Base-by-base conservation (phyloP, 345 rosid species). In the Aegle marmelos region DNA sequence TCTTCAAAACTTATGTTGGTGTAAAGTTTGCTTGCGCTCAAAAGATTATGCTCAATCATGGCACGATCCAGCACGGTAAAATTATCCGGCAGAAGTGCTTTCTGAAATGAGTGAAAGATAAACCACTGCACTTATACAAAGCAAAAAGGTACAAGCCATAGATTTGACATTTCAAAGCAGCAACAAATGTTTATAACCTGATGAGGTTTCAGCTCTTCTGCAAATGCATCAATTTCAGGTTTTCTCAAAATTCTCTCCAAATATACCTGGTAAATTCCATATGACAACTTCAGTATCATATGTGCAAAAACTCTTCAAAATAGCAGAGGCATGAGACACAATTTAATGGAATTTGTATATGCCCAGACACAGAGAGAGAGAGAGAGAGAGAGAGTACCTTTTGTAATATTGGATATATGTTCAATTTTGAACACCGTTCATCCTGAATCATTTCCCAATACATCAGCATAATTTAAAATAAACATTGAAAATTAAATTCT, bases 1-100 rank as follows among this genome's bases (percentile, higher is more conserved):
- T 94, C 99, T 31, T 88, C 97, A 85, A 96, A 96, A 88, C 99
- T 96, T 85, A 96, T 96, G 80, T 96, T 96, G 77, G 95, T 94
- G 89, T 96, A 96, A 28, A 94, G 97, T 79, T 96, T 96, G 87
- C 98, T 94, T 36, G 98, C 99, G 85, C 99, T 96, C 65, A 90
- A 86, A 80, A 96, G 97, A 81, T 94, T 94, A 83, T 96, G 99
- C 89, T 96, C 98, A 83, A 96, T 96, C 97, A 94, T 92, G 70
- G 99, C 97, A 39, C 98, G 94, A 77, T 92, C 99, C 79, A 96
- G 88, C 74, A 94, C 98, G 5, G 98, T 96, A 77, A 95, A 94
- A 81, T 91, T 96, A 84, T 96, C 97, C 10, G 99, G 97, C 80
- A 96, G 83, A 64, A 82, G 82, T n/a, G 98, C 98, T 91, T 96